Conservation (phyloP, 2,329 filamentous ascomycete genomes). For the Colletotrichum cuscutae region DNA sequence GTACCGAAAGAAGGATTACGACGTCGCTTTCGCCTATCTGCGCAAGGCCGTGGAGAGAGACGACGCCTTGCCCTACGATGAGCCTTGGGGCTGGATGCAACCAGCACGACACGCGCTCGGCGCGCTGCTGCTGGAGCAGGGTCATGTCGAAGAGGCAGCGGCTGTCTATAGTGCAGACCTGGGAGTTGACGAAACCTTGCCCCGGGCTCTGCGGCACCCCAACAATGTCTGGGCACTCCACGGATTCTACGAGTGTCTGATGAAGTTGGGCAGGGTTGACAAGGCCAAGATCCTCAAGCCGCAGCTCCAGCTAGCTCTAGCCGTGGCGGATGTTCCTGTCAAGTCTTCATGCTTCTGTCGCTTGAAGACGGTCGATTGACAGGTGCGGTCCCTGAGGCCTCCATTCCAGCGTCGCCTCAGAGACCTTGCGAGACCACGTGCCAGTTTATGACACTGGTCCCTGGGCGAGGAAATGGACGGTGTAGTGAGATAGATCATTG, state of each 20-base stretch:
- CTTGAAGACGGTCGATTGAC: slow-evolving; percentile 31
- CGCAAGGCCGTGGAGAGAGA: slow-evolving; percentile 67
- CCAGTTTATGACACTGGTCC: slow-evolving; percentile 15
- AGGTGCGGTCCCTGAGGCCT: slow-evolving; percentile 27
- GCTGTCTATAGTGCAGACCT: slow-evolving; percentile 70
- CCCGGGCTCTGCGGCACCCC: slow-evolving; percentile 73
- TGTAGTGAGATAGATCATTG: not conserved
- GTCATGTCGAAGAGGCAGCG: slow-evolving; percentile 64
- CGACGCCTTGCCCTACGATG: slow-evolving; percentile 74
- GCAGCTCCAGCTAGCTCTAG: slow-evolving; percentile 62
- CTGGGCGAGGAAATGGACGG: not conserved
- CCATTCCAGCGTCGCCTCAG: slow-evolving; percentile 30
- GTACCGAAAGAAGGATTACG: slow-evolving; percentile 71
- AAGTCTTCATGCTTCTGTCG: slow-evolving; percentile 66
- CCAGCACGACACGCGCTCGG: slow-evolving; percentile 77
- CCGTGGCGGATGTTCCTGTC: slow-evolving; percentile 69
- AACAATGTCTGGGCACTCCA: slow-evolving; percentile 82
- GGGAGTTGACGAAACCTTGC: slow-evolving; percentile 67
- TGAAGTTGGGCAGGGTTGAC: slow-evolving; percentile 58
- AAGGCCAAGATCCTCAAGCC: slow-evolving; percentile 51
- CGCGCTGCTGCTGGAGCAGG: slow-evolving; percentile 75
- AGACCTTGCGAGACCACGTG: not conserved
- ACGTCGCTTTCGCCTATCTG: slow-evolving; percentile 68
- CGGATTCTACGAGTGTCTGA: slow-evolving; percentile 77
- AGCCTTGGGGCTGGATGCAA: slow-evolving; percentile 86